Conservation (phyloP, 352 stramenopile species). For the Aphanomyces invadans region DNA sequence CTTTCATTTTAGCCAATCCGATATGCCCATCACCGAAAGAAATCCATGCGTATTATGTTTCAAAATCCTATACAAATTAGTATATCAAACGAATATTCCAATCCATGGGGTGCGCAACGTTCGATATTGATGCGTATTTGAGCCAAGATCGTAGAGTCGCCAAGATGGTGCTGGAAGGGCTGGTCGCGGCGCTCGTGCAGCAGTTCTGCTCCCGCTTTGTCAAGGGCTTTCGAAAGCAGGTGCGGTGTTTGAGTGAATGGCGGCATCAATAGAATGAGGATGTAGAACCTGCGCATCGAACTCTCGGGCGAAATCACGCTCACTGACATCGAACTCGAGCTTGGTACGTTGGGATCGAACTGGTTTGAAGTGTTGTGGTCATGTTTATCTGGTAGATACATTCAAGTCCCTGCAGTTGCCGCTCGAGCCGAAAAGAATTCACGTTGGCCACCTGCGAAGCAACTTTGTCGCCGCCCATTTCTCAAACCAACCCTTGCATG, state of each 20-base stretch:
- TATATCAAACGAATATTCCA: background rate
- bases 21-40: background rate
- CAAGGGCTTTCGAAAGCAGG: conserved; percentile 21
- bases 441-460: conserved; percentile 4
- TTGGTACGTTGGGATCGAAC: background rate
- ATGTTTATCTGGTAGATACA: background rate
- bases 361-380: background rate
- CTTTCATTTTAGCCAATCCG: background rate
- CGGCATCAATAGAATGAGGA: background rate
- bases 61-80: background rate
- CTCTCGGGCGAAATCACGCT: background rate
- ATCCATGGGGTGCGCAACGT: background rate
- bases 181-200: conserved; percentile 9
- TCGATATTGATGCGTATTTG: background rate
- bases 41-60: background rate
- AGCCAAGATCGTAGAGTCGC: background rate
- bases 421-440: conserved; percentile 1
- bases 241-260: background rate
- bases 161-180: conserved; percentile 21
- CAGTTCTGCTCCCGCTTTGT: conserved; percentile 22
- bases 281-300: background rate
- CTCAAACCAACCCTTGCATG: background rate
- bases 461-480: background rate
- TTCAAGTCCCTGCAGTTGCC: background rate
- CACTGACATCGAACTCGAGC: background rate